Evolutionary conservation across 106 monocot genomes (phyloP), one percentile per base, ranked within the genome.

Genomic region (Dendrobium officinale): DNA sequence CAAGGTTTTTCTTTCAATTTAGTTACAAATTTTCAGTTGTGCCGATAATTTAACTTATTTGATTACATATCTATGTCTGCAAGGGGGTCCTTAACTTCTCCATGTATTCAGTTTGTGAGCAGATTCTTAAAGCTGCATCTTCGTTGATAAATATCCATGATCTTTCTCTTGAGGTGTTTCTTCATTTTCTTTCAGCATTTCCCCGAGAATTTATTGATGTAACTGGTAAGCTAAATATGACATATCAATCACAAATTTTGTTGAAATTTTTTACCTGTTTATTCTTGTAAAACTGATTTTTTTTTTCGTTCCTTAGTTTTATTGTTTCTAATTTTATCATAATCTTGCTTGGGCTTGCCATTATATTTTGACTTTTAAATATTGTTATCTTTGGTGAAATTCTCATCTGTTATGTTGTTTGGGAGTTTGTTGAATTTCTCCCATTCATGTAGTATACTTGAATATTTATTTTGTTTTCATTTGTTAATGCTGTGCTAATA

Each of bases 161-260:
- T 45, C 77, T 92, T 17, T 88, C 86, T 40, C 64, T 89, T 80
- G 92, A 90, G 68, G 74, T 85, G 48, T 81, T 96, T 73, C 82
- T 96, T 80, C 87, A 96, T 73, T 96, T 96, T 72, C 70, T 96
- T 86, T 90, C 94, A 77, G 77, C 83, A 56, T 79, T 97, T 13
- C 96, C 96, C 49, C 84, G 79, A 73, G 96, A 94, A 77, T 94
- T 97, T 78, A 89, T 84, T 82, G 90, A 93, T 77, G 22, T 82
- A 84, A 51, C 56, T 85, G 94, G 96, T 91, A 85, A 80, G 84
- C n/a, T 72, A 61, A 61, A 67, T 44, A 42, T 49, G 42, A 13
- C 81, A 1, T 4, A 37, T 27, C 13, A n/a, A 70, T 31, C 9
- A 3, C 31, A 27, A 20, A 20, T 11, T 10, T 61, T 10, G 1